phyloP scores from a whole-genome alignment of 129 eudicot species.

The Cynara cardunculus region DNA sequence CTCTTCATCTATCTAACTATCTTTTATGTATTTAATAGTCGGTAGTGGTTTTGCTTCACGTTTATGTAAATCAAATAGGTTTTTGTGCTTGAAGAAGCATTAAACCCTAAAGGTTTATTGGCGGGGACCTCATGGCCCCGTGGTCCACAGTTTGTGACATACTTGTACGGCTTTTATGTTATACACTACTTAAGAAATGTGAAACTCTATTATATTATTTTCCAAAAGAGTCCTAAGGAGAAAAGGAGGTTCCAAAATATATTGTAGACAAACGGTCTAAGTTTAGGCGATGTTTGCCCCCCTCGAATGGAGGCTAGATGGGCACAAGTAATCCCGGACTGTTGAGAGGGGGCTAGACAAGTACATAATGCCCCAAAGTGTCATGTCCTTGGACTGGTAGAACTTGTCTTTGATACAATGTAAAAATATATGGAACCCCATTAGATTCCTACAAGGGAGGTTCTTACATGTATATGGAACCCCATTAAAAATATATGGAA shows the following conservation, averaged over 20 bases:
- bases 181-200: not conserved
- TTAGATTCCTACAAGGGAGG: too few relatives aligned
- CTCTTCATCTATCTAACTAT: not conserved
- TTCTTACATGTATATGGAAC: too few relatives aligned
- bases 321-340: not conserved
- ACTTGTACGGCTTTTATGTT: not conserved
- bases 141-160: too few relatives aligned
- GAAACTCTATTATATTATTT: not conserved
- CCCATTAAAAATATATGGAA: too few relatives aligned
- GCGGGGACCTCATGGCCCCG: too few relatives aligned
- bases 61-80: not conserved
- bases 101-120: too few relatives aligned
- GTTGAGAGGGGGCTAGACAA: not conserved
- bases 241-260: too few relatives aligned
- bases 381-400: not conserved
- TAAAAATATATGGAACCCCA: too few relatives aligned
- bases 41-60: not conserved
- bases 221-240: not conserved
- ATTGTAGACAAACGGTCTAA: not conserved
- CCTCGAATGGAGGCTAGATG: not conserved
- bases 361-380: not conserved
- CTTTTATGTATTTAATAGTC: slow-evolving; percentile 10
- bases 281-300: not conserved
- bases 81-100: slow-evolving; percentile 1
- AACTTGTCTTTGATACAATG: not conserved